Evolutionary conservation across 805 yeast genomes (phyloP), one percentile per base, ranked within the genome.

Genomic region (Diddensiella transvaalensis): DNA sequence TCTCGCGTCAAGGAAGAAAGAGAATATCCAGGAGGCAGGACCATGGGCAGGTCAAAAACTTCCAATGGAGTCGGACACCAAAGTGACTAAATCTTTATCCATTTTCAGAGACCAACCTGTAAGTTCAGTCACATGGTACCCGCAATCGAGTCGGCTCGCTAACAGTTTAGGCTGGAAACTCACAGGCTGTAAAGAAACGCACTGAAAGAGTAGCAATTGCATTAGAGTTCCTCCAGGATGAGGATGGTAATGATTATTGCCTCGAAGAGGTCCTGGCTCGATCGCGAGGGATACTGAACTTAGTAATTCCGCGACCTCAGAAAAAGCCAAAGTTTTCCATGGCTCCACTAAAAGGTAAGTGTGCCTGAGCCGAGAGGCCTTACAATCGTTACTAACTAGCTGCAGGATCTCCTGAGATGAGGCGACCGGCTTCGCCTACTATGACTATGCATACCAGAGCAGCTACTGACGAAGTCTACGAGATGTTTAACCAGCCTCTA

Each of bases 381-480:
- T n/a, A n/a, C n/a, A n/a, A n/a, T n/a, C n/a, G n/a, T n/a, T 10
- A 29, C 13, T 29, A 29, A 10, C 13, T 10, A 29, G 11, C 13
- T 35, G 8, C 15, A 48, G 51, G 23, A 3, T 48, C 51, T 13
- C 51, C 48, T 11, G 32, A 26, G 8, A 26, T 32, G 4, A 29
- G 38, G 29, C 18, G 42, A 13, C 48, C 51, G 5, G 42, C 46
- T 3, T 84, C 95, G 0, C 95, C 95, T 0, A 88, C 96, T 0
- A 75, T 85, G 54, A 89, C 96, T 0, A 68, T 83, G 60, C 83
- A 76, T 60, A 84, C 96, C 0, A 79, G 80, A 44, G 79, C 81
- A 58, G 91, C 96, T 1, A 76, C 80, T 48, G 77, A 79, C 47
- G 96, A 87, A 56, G 82, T 88, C 0, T 70, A 77, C 52, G 75